Evolutionary conservation across 345 rosid genomes (phyloP).

Genomic region (Geranium brycei): DNA sequence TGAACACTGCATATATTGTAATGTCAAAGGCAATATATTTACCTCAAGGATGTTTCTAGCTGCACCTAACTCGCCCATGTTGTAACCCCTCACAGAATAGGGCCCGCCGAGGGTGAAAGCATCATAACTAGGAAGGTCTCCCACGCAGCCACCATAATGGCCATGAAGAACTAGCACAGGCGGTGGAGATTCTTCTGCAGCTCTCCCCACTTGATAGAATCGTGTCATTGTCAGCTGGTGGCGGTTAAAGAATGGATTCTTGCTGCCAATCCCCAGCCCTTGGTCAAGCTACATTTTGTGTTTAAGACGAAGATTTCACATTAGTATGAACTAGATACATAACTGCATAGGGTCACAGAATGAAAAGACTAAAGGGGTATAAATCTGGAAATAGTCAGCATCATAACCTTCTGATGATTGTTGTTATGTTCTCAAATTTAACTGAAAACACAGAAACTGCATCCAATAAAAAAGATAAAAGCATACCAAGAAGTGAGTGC

Average conservation of each 20-base stretch:
- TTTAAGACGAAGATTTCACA: conserved; percentile 5
- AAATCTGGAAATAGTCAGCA: too few species aligned
- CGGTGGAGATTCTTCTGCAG: conserved; percentile 88
- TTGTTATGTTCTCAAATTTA: too few species aligned
- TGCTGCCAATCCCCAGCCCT: conserved; percentile 92
- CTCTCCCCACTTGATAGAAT: conserved; percentile 73
- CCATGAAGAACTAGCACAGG: conserved; percentile 90
- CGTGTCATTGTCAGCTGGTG: conserved; percentile 77
- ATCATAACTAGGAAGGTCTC: conserved; percentile 96
- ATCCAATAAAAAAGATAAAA: too few species aligned
- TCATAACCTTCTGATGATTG: too few species aligned
- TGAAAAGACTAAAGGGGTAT: background rate
- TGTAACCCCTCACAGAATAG: conserved; percentile 94
- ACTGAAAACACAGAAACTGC: too few species aligned
- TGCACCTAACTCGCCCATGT: conserved; percentile 97
- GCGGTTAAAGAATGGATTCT: conserved; percentile 91
- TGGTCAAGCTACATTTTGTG: conserved; percentile 68
- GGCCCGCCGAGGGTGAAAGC: conserved; percentile 98
- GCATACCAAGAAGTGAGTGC: background rate
- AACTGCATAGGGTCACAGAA: background rate
- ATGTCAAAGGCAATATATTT: conserved; percentile 5
- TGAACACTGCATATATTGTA: too few species aligned
- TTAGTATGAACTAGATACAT: conserved; percentile 5
- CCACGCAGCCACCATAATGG: conserved; percentile 98
- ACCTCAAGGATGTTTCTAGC: conserved; percentile 87